Percentiles rank a stretch among this genome's conserved stretches.
phyloP scores from a whole-genome alignment of 495 filamentous ascomycete species.

The Neurospora sp. region DNA sequence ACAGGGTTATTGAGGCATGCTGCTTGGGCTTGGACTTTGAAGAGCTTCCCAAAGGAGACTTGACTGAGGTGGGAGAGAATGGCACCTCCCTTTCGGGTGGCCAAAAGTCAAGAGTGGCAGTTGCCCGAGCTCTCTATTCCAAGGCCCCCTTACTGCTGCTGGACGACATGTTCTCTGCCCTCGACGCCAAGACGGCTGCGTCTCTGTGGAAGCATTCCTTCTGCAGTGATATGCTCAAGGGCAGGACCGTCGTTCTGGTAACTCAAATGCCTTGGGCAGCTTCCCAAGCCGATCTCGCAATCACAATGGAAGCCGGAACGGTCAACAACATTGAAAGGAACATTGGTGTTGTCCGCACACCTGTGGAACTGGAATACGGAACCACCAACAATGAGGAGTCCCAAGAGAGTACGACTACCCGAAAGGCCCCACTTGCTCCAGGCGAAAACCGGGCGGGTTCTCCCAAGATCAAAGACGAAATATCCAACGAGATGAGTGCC shows the following conservation, averaged over 20 bases:
- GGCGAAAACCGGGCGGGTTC: conserved; percentile 2
- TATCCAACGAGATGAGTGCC: conserved; percentile 13
- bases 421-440: background rate
- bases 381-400: background rate
- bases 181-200: conserved; percentile 42
- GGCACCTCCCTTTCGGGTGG: conserved; percentile 61
- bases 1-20: conserved; percentile 54
- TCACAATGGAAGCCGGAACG: conserved; percentile 33
- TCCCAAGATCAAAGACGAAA: conserved; percentile 1
- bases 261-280: conserved; percentile 35
- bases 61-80: conserved; percentile 57
- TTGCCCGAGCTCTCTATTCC: conserved; percentile 63
- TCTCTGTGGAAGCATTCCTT: conserved; percentile 40
- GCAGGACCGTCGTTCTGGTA: conserved; percentile 27
- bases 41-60: conserved; percentile 32
- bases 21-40: conserved; percentile 51
- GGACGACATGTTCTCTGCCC: conserved; percentile 61
- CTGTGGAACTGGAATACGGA: conserved; percentile 12
- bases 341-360: conserved; percentile 23
- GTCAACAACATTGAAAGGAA: conserved; percentile 26
- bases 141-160: conserved; percentile 51
- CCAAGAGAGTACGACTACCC: conserved; percentile 15
- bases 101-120: conserved; percentile 58
- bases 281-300: conserved; percentile 34
- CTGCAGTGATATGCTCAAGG: conserved; percentile 38